A percentile compares a stretch with the other conserved stretches of the same genome.
Conservation (phyloP, 441 rosid genomes). For the Erodium chrysanthum region DNA sequence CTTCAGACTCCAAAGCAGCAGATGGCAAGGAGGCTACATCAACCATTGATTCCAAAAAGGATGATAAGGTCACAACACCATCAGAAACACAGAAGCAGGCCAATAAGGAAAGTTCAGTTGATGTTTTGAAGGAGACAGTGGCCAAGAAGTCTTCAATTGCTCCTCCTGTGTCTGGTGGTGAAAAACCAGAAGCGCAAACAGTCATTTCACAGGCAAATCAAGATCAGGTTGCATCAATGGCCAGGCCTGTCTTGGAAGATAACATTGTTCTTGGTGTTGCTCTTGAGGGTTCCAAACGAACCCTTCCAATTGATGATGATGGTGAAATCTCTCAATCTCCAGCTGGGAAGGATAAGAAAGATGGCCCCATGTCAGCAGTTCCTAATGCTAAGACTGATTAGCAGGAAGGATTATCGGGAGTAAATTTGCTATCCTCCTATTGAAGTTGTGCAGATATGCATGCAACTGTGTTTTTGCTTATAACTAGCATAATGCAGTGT, state of each 20-base stretch:
- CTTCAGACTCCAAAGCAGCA: slow-evolving; percentile 23
- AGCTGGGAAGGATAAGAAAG: slow-evolving; percentile 32
- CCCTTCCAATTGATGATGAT: slow-evolving; percentile 79
- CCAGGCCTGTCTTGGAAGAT: slow-evolving; percentile 52
- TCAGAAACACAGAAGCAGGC: slow-evolving; percentile 17
- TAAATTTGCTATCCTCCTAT: neutral
- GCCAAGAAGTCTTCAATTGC: slow-evolving; percentile 21
- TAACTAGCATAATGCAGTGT: neutral
- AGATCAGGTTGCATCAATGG: slow-evolving; percentile 24
- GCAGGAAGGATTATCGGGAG: neutral
- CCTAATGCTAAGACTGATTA: slow-evolving; percentile 23
- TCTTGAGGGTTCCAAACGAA: slow-evolving; percentile 71
- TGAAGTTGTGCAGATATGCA: neutral
- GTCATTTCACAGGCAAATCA: slow-evolving; percentile 29
- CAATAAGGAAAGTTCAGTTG: slow-evolving; percentile 23
- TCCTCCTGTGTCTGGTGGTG: slow-evolving; percentile 19
- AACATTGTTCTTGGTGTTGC: slow-evolving; percentile 87
- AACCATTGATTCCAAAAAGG: slow-evolving; percentile 26
- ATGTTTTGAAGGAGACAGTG: slow-evolving; percentile 5
- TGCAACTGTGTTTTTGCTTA: neutral
- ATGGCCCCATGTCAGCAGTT: slow-evolving; percentile 28
- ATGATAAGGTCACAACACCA: slow-evolving; percentile 25
- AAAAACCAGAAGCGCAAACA: slow-evolving; percentile 16
- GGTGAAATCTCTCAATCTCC: slow-evolving; percentile 8
- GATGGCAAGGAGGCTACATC: slow-evolving; percentile 28